These are phyloP conservation scores for Elymus sibiricus DNA, from an alignment of 176 grass and related monocot species.

Conservation along the genomic window DNA sequence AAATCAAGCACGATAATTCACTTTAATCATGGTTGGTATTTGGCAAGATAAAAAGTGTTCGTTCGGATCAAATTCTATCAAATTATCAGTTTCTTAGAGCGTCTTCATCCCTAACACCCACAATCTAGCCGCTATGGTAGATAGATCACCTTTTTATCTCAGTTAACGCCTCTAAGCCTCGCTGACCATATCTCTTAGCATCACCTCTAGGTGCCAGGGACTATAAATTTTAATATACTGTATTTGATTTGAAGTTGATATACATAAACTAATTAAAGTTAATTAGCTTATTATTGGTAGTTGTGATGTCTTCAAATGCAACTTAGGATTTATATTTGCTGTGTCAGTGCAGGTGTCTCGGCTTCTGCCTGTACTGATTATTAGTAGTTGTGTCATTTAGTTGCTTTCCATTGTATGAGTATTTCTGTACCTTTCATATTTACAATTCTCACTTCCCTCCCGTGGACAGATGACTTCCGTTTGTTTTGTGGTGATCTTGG, in stretches of 20 bases:
- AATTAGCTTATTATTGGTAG: no score
- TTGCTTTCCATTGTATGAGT: neutral
- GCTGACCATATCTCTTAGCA: neutral
- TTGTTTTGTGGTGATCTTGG: slow-evolving; percentile 91
- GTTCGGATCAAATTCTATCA: neutral
- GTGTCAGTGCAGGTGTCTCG: neutral
- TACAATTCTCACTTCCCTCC: neutral
- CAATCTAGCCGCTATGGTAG: neutral
- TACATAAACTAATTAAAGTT: no score
- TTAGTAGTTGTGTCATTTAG: neutral
- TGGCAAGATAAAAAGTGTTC: neutral
- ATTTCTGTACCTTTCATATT: neutral
- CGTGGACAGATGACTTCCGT: slow-evolving; percentile 73
- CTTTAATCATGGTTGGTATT: neutral
- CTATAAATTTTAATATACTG: neutral
- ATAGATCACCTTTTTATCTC: neutral
- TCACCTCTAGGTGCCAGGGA: neutral
- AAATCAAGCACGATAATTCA: neutral
- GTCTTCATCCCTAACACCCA: neutral
- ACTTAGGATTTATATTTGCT: neutral
- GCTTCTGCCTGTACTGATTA: neutral
- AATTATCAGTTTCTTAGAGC: neutral
- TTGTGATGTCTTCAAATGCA: neutral
- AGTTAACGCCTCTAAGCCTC: neutral
- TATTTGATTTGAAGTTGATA: neutral